A percentile compares a stretch with the other conserved stretches of the same genome.
Conservation (phyloP, 2,329 filamentous ascomycete genomes). For the Hypoxylon sp. region DNA sequence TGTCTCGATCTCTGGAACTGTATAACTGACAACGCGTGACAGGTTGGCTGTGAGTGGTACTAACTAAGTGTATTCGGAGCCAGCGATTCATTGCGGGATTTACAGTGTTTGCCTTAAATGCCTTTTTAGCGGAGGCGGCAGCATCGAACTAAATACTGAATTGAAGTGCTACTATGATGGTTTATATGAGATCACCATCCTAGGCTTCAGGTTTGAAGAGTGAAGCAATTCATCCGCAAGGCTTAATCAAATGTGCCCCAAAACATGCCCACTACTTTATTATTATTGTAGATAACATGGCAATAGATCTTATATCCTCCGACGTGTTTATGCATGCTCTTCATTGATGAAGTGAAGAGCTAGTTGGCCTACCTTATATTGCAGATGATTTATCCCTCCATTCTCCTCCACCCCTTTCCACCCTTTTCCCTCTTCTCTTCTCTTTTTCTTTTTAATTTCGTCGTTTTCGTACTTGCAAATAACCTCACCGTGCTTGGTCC, state of each 20-base stretch:
- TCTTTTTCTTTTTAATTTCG: not conserved
- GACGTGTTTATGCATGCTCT: not conserved
- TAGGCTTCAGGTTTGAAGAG: constrained; percentile 7
- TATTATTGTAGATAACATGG: constrained; percentile 18
- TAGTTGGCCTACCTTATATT: not conserved
- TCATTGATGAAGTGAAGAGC: not conserved
- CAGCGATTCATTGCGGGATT: constrained; percentile 3
- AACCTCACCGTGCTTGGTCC: not conserved
- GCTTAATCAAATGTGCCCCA: not conserved
- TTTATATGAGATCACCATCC: constrained; percentile 28
- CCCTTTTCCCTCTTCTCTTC: no score
- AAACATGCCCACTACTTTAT: not conserved
- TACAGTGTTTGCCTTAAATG: constrained; percentile 2
- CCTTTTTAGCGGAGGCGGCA: constrained; percentile 7
- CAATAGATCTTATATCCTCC: constrained; percentile 8
- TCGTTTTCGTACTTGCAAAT: not conserved
- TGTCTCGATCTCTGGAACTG: not conserved
- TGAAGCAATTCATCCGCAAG: constrained; percentile 1
- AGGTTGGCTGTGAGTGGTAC: constrained; percentile 75
- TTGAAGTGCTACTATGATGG: constrained; percentile 32
- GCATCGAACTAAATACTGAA: not conserved
- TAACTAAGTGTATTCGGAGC: constrained; percentile 60
- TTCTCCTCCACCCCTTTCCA: no score
- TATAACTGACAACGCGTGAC: constrained; percentile 45
- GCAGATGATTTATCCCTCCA: not conserved